A percentile compares a stretch with the other conserved stretches of the same genome.
phyloP scores from a whole-genome alignment of 2,329 filamentous ascomycete species.

The Ramularia collo-cygni region DNA sequence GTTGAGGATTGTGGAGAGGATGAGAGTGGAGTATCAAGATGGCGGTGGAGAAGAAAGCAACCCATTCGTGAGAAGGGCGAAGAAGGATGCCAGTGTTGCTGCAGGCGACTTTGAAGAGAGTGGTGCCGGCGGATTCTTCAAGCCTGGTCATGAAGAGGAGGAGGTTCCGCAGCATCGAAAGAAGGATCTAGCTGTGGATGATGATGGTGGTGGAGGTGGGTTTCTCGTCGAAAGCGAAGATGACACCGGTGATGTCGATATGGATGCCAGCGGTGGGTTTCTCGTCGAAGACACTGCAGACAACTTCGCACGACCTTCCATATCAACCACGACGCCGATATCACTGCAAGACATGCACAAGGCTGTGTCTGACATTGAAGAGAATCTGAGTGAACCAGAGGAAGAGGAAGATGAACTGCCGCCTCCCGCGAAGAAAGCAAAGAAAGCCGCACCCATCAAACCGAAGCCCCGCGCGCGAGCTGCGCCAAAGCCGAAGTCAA shows the following conservation, averaged over 20 bases:
- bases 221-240: constrained; percentile 25
- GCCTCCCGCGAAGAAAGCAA: constrained; percentile 3
- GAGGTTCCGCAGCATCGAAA: constrained; percentile 26
- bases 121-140: constrained; percentile 38
- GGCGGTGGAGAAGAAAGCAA: constrained; percentile 42
- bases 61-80: constrained; percentile 39
- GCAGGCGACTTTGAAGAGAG: constrained; percentile 10
- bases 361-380: not conserved
- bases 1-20: constrained; percentile 70
- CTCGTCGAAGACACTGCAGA: constrained; percentile 13
- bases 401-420: too few species aligned
- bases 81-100: constrained; percentile 15
- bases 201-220: constrained; percentile 17
- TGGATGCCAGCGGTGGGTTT: constrained; percentile 35
- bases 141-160: constrained; percentile 32
- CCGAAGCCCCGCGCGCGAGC: constrained; percentile 4
- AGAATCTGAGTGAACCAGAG: not conserved
- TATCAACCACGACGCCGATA: not conserved
- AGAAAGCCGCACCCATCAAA: constrained; percentile 2
- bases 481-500: constrained; percentile 4
- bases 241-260: constrained; percentile 20
- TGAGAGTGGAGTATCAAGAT: constrained; percentile 68
- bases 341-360: not conserved
- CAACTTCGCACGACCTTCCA: not conserved
- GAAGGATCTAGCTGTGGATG: constrained; percentile 13